Evolutionary conservation across 2,329 filamentous ascomycete species (phyloP), one percentile per base, ranked within the genome.

Genomic region (Xylaria arbuscula): DNA sequence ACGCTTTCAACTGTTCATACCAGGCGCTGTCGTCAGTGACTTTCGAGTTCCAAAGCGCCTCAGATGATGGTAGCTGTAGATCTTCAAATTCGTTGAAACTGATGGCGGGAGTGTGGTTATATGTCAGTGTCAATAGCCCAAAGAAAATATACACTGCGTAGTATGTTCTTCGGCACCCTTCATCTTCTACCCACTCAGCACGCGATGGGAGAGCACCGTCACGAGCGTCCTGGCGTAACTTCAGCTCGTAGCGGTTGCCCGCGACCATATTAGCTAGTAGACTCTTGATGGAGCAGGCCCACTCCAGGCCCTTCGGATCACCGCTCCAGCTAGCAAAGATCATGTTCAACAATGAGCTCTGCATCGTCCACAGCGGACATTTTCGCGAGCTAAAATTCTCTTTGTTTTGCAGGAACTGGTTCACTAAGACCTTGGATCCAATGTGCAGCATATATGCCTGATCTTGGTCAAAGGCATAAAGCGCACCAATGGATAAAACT

Each of bases 111-210:
- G 95, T 98, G 82, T 98, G 96, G 79, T 98, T 98, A 87, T 97
- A 99, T 0, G 95, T 97, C 81, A 99, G 81, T 0, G 96, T 98
- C 75, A 98, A 83, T 76, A 98, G 87, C 64, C 96, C 96, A 78
- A 98, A 98, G 88, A 98, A 98, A 81, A 98, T 97, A 84, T 98
- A 99, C 68, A 98, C 96, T 0, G 96, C 95, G 76, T 97, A 99
- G 83, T 98, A 99, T 0, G 96, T 98, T 69, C 96, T 93, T 68
- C 95, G 90, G 80, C 96, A 98, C 59, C 95, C 94, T 81, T 99
- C 96, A 77, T 99, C 96, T 76, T 97, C 94, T 53, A 98, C 90
- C 96, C 96, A 99, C 78, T 98, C 93, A 17, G 91, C 88, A 66
- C 94, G 93, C 47, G 88, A 93, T 1, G 95, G 93, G 69, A 88